A percentile compares a stretch with the other conserved stretches of the same genome.
phyloP scores from a whole-genome alignment of 306 rosid genomes.

The Vigna radiata region DNA sequence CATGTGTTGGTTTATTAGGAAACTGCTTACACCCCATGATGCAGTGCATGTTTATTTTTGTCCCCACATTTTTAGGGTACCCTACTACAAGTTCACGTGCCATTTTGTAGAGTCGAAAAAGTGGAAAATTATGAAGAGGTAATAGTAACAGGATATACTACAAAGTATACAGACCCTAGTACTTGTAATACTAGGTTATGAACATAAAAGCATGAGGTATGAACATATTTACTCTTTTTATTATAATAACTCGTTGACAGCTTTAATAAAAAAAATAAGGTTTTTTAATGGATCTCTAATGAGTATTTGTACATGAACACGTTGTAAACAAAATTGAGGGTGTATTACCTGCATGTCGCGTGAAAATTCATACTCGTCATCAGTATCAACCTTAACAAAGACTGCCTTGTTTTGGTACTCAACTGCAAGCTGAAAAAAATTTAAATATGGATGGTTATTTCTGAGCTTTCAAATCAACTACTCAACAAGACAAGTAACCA shows the following conservation, averaged over 20 bases:
- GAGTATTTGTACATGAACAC: slow-evolving; percentile 19
- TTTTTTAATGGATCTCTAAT: neutral
- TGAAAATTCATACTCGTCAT: slow-evolving; percentile 86
- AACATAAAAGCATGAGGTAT: neutral
- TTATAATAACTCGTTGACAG: neutral
- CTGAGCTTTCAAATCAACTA: slow-evolving; percentile 26
- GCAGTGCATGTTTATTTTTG: neutral
- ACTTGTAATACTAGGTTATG: neutral
- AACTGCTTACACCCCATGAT: slow-evolving; percentile 12
- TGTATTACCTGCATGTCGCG: slow-evolving; percentile 87
- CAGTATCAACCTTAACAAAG: slow-evolving; percentile 90
- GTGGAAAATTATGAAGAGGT: too few relatives aligned
- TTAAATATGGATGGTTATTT: slow-evolving; percentile 29
- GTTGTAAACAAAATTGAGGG: slow-evolving; percentile 23
- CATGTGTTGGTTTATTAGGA: neutral
- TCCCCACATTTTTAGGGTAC: neutral
- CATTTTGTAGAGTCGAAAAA: slow-evolving; percentile 5
- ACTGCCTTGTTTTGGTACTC: slow-evolving; percentile 70
- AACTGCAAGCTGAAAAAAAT: slow-evolving; percentile 80
- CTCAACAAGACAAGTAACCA: slow-evolving; percentile 13
- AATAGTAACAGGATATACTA: neutral
- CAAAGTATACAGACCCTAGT: neutral
- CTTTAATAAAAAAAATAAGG: neutral
- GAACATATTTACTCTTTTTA: neutral
- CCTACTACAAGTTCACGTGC: slow-evolving; percentile 8